phyloP scores from a whole-genome alignment of 1,139 yeast genomes.

The Yamadazyma oceani region DNA sequence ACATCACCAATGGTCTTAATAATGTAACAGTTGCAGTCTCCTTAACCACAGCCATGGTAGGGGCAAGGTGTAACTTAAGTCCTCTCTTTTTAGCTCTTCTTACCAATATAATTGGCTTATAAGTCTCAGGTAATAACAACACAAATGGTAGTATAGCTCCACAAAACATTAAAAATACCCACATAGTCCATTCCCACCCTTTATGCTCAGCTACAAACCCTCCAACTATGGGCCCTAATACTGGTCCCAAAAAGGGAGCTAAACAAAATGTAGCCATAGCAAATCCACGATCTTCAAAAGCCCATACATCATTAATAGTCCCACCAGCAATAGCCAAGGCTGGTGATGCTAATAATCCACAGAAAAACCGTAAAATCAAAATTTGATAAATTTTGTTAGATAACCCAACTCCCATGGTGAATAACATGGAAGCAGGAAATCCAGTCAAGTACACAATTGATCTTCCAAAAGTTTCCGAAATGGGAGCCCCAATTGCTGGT shows the following conservation, averaged over 20 bases:
- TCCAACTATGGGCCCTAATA: conserved; percentile 79
- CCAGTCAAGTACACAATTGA: conserved; percentile 59
- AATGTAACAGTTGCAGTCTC: conserved; percentile 36
- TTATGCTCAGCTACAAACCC: conserved; percentile 70
- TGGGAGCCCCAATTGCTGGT: conserved; percentile 75
- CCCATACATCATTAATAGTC: conserved; percentile 73
- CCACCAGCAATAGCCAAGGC: conserved; percentile 89
- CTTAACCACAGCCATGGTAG: conserved; percentile 11
- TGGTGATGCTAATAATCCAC: conserved; percentile 82
- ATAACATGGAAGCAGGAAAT: conserved; percentile 68
- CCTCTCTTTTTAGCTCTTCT: conserved; percentile 62
- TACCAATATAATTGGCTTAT: conserved; percentile 58
- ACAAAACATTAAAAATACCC: conserved; percentile 73
- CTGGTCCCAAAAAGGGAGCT: conserved; percentile 79
- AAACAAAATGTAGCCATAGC: conserved; percentile 72
- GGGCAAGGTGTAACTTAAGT: conserved; percentile 39
- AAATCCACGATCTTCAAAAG: conserved; percentile 52
- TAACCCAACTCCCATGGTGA: conserved; percentile 75
- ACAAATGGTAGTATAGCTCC: conserved; percentile 65
- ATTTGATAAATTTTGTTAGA: conserved; percentile 56
- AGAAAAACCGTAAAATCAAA: conserved; percentile 70
- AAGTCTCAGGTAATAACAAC: conserved; percentile 65
- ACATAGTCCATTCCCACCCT: conserved; percentile 76
- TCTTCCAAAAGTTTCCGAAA: conserved; percentile 75
- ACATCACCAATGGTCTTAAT: conserved; percentile 63